Base-by-base conservation (phyloP, 176 grass and related monocot species). In the Pontederia paniculata region DNA sequence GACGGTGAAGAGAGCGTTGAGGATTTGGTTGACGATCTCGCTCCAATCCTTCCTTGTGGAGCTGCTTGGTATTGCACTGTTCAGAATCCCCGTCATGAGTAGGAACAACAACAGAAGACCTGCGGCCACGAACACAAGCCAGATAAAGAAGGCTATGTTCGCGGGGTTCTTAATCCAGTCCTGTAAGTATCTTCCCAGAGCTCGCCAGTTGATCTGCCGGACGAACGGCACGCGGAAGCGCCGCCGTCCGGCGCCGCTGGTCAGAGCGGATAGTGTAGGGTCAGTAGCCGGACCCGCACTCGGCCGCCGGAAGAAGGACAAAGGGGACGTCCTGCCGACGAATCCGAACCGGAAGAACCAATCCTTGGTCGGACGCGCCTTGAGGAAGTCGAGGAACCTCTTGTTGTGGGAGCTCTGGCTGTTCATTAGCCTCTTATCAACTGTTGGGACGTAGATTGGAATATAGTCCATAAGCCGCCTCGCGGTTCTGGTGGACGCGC, bases 1-100 rank as follows among this genome's bases (percentile, higher is more conserved):
- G 68, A 94, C 10, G 41, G 83, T 94, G 88, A 88, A 94, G 71
- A 94, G 80, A 8, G 83, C 76, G 60, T 94, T 87, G 6, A 87
- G 64, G 25, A 83, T 54, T 67, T 94, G 83, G 79, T 94, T 94
- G 0, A 67, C 70, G 23, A 73, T 70, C 68, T 94, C 83, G 3
- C 48, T 78, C 88, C 88, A 88, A 5, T 83, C 70, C 58, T 58
- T 63, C 15, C 83, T 64, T 0, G 66, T 48, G 0, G 73, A 57
- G 16, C 70, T 66, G 17, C 78, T 69, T 0, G 83, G 74, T 48
- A 94, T 76, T 14, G 65, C 73, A 13, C 70, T 44, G 80, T 94
- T 41, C n/a, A 94, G 73, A 21, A 76, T 74, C 0, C 88, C 88
- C 8, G 71, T 71, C 88, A 94, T 87, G 57, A 94, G 76, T 10